Conservation (phyloP, 805 yeast genomes). For the Wickerhamomyces hampshirensis region DNA sequence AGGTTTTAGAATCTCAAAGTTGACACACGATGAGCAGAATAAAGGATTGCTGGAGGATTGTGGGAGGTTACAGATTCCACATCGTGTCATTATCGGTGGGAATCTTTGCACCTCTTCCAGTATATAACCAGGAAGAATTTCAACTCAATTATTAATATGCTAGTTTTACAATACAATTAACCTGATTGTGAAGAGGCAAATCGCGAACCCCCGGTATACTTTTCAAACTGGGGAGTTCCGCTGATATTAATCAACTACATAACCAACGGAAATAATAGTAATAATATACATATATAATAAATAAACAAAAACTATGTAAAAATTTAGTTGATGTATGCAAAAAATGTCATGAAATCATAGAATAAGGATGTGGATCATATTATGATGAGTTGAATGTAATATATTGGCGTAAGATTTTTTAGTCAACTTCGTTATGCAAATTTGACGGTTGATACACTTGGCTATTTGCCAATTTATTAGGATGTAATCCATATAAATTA, state of each 20-base stretch:
- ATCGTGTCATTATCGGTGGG: not conserved
- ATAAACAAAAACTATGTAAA: too few species aligned
- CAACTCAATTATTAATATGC: not conserved
- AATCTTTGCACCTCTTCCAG: too few species aligned
- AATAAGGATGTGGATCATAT: too few species aligned
- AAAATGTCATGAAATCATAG: too few species aligned
- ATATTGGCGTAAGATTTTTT: constrained; percentile 1
- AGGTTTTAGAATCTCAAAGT: constrained; percentile 8
- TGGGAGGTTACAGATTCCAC: constrained; percentile 7
- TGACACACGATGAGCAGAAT: constrained; percentile 15
- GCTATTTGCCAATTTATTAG: constrained; percentile 17
- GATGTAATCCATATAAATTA: constrained; percentile 23
- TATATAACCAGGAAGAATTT: constrained; percentile 1
- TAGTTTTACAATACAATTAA: not conserved
- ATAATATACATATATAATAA: too few species aligned
- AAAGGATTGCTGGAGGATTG: constrained; percentile 1
- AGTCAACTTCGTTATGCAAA: constrained; percentile 17
- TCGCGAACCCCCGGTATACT: too few species aligned
- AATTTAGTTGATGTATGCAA: too few species aligned
- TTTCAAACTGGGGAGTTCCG: too few species aligned
- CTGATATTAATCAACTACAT: too few species aligned
- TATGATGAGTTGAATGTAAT: constrained; percentile 2
- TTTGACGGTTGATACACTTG: constrained; percentile 7
- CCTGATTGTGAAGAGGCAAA: not conserved
- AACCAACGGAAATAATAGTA: too few species aligned